Conservation (phyloP, 768 basidiomycete species). For the Baorangia bicolor region DNA sequence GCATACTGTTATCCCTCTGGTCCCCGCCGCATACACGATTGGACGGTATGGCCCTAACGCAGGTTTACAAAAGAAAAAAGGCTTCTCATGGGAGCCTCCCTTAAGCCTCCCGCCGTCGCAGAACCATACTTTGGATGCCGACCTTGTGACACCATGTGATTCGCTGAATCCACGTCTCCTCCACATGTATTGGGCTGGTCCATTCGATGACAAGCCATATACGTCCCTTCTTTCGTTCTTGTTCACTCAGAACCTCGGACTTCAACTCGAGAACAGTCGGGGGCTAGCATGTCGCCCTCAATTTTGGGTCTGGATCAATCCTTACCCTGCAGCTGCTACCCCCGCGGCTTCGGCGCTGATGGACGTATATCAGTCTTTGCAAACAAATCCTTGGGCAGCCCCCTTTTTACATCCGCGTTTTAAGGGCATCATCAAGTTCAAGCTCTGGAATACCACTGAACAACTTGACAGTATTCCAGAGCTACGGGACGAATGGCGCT, state of each 20-base stretch:
- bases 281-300: constrained; percentile 71
- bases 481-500: constrained; percentile 85
- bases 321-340: constrained; percentile 82
- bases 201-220: constrained; percentile 97
- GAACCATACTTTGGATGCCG: constrained; percentile 42
- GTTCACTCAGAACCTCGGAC: constrained; percentile 86
- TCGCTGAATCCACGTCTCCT: constrained; percentile 77
- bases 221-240: constrained; percentile 89
- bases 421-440: constrained; percentile 86
- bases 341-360: constrained; percentile 74
- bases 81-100: constrained; percentile 56
- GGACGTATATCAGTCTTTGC: constrained; percentile 82
- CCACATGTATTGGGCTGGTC: constrained; percentile 97
- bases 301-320: constrained; percentile 97
- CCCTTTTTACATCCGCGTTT: constrained; percentile 90
- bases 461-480: constrained; percentile 87
- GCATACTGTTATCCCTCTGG: constrained; percentile 17
- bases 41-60: constrained; percentile 47
- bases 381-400: constrained; percentile 83
- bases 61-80: constrained; percentile 57
- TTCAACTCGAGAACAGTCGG: constrained; percentile 50
- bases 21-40: constrained; percentile 23
- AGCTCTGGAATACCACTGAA: constrained; percentile 96
- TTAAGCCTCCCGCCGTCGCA: constrained; percentile 48
- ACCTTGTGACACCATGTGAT: constrained; percentile 57